phyloP scores from a whole-genome alignment of 495 filamentous ascomycete species.

The Podospora didyma region DNA sequence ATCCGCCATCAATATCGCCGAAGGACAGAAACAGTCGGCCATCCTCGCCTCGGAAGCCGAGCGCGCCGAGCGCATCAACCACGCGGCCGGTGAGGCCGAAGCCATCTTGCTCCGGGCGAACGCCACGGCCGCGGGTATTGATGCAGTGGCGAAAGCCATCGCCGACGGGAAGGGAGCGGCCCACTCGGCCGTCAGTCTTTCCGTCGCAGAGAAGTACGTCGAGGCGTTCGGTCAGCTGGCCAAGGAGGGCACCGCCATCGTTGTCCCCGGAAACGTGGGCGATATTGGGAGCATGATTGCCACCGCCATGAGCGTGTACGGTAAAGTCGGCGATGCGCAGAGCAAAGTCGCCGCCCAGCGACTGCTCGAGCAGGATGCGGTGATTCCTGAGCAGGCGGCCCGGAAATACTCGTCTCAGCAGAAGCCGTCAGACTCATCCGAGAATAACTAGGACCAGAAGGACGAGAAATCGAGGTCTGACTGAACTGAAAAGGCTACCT shows the following conservation, averaged over 20 bases:
- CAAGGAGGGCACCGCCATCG: slow-evolving; percentile 87
- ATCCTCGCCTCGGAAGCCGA: slow-evolving; percentile 95
- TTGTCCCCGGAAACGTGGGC: slow-evolving; percentile 96
- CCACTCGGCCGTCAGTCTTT: slow-evolving; percentile 76
- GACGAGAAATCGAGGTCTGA: too few relatives aligned
- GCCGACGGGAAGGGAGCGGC: slow-evolving; percentile 65
- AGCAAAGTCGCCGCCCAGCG: slow-evolving; percentile 60
- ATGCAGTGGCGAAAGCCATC: slow-evolving; percentile 74
- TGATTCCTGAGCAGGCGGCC: neutral
- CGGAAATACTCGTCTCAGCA: too few relatives aligned
- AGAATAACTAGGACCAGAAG: too few relatives aligned
- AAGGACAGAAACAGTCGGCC: slow-evolving; percentile 91
- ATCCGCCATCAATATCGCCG: slow-evolving; percentile 96
- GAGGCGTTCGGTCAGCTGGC: slow-evolving; percentile 90
- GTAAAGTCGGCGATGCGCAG: slow-evolving; percentile 87
- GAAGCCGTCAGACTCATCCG: too few relatives aligned
- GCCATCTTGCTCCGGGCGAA: slow-evolving; percentile 81
- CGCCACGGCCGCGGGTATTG: slow-evolving; percentile 85
- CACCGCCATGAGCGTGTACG: slow-evolving; percentile 90
- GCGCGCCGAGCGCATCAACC: slow-evolving; percentile 85
- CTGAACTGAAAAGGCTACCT: too few relatives aligned
- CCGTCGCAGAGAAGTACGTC: slow-evolving; percentile 95
- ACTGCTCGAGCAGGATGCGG: slow-evolving; percentile 24
- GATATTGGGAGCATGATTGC: slow-evolving; percentile 97
- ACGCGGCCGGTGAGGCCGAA: slow-evolving; percentile 84